phyloP scores from a whole-genome alignment of 2,329 filamentous ascomycete genomes.

The Fusarium cicatricum region DNA sequence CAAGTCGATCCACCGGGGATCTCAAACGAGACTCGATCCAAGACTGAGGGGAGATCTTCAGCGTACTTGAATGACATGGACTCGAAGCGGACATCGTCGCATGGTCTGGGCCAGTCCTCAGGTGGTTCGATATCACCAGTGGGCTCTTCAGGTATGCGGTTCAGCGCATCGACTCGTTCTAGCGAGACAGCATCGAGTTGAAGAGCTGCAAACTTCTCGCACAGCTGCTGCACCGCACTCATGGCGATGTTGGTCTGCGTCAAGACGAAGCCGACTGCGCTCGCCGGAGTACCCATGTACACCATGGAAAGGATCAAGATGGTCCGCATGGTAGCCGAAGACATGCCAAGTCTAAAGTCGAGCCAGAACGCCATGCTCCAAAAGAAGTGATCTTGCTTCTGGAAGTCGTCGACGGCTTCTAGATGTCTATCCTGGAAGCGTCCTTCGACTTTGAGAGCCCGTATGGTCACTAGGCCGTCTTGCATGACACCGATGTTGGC shows the following conservation, averaged over 20 bases:
- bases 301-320: slow-evolving; percentile 77
- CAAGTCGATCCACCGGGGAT: slow-evolving; percentile 73
- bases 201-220: slow-evolving; percentile 81
- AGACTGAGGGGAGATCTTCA: slow-evolving; percentile 75
- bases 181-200: slow-evolving; percentile 94
- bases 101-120: slow-evolving; percentile 77
- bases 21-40: slow-evolving; percentile 72
- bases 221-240: slow-evolving; percentile 62
- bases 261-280: slow-evolving; percentile 84
- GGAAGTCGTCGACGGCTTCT: slow-evolving; percentile 83
- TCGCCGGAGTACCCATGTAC: slow-evolving; percentile 76
- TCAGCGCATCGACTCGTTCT: slow-evolving; percentile 83
- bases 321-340: slow-evolving; percentile 76
- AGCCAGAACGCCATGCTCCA: slow-evolving; percentile 90
- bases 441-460: slow-evolving; percentile 80
- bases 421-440: slow-evolving; percentile 85
- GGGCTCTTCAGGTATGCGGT: slow-evolving; percentile 79
- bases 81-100: slow-evolving; percentile 78
- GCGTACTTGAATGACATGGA: slow-evolving; percentile 83
- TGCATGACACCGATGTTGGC: slow-evolving; percentile 91
- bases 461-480: slow-evolving; percentile 85
- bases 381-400: slow-evolving; percentile 96
- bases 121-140: slow-evolving; percentile 73
- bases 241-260: slow-evolving; percentile 57
- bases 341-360: slow-evolving; percentile 71